A percentile compares a stretch with the other conserved stretches of the same genome.
phyloP scores from a whole-genome alignment of 2,329 filamentous ascomycete genomes.

The Pseudopyricularia cyperi region DNA sequence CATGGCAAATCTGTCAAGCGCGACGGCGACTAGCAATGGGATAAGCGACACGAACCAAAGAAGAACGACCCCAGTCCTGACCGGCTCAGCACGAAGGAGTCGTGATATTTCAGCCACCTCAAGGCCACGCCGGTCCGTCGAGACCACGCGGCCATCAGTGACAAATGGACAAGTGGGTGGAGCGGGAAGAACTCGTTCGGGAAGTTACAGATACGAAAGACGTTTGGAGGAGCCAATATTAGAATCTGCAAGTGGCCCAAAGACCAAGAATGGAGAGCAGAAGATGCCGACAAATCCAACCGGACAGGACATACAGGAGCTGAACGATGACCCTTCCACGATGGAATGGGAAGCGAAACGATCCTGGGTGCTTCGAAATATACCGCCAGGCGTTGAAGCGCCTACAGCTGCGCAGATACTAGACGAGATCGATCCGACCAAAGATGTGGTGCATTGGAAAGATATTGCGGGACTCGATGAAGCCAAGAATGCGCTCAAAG shows the following conservation, averaged over 20 bases:
- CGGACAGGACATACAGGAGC: conserved; percentile 12
- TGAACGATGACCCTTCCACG: conserved; percentile 23
- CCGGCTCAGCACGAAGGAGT: background rate
- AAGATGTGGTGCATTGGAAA: conserved; percentile 88
- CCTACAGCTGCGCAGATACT: conserved; percentile 79
- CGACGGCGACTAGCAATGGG: background rate
- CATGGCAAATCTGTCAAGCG: background rate
- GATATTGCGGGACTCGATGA: conserved; percentile 85
- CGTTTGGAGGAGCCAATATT: background rate
- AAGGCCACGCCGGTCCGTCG: background rate
- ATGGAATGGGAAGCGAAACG: conserved; percentile 47
- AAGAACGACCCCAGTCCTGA: background rate
- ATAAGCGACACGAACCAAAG: background rate
- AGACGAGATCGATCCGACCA: conserved; percentile 89
- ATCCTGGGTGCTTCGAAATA: conserved; percentile 54
- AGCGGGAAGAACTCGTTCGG: background rate
- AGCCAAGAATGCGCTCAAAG: conserved; percentile 84
- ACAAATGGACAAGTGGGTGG: background rate
- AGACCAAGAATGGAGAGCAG: background rate
- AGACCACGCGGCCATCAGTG: background rate
- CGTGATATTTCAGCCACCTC: background rate
- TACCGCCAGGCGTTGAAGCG: conserved; percentile 73
- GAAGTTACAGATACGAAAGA: background rate
- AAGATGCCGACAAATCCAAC: background rate
- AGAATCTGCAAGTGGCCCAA: background rate